Percentiles rank a stretch among this genome's conserved stretches.
Conservation (phyloP, 495 filamentous ascomycete species). For the Aspergillus haitiensis region DNA sequence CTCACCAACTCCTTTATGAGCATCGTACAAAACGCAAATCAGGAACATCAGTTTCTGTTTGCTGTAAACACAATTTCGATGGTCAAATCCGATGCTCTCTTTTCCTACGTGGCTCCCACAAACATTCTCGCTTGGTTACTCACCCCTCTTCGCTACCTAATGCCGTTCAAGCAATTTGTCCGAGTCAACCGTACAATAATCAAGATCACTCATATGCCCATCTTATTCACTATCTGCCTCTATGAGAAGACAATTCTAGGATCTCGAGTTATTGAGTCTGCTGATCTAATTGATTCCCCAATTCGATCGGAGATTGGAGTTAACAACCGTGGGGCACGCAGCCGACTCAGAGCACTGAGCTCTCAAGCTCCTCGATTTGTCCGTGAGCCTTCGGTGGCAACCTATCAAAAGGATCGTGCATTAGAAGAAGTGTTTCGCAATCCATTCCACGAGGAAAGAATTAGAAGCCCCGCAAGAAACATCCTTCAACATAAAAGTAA, state of each 20-base stretch:
- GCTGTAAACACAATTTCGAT: constrained; percentile 93
- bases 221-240: constrained; percentile 78
- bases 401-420: constrained; percentile 82
- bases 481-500: constrained; percentile 65
- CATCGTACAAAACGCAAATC: constrained; percentile 85
- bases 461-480: constrained; percentile 48
- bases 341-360: constrained; percentile 66
- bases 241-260: constrained; percentile 81
- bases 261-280: constrained; percentile 67
- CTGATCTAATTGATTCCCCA: constrained; percentile 62
- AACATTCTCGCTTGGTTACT: constrained; percentile 88
- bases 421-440: constrained; percentile 88
- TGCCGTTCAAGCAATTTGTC: constrained; percentile 78
- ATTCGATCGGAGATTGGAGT: constrained; percentile 35
- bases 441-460: constrained; percentile 50
- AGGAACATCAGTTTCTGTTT: constrained; percentile 93
- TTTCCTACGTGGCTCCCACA: constrained; percentile 85
- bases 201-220: constrained; percentile 84
- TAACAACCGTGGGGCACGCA: constrained; percentile 32
- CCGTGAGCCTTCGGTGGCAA: constrained; percentile 79
- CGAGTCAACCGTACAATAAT: constrained; percentile 81
- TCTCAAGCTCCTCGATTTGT: constrained; percentile 59
- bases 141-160: constrained; percentile 72
- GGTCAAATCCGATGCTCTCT: constrained; percentile 92
- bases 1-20: constrained; percentile 93